Base-by-base conservation (phyloP, 2,329 filamentous ascomycete genomes). In the Scedosporium dehoogii region DNA sequence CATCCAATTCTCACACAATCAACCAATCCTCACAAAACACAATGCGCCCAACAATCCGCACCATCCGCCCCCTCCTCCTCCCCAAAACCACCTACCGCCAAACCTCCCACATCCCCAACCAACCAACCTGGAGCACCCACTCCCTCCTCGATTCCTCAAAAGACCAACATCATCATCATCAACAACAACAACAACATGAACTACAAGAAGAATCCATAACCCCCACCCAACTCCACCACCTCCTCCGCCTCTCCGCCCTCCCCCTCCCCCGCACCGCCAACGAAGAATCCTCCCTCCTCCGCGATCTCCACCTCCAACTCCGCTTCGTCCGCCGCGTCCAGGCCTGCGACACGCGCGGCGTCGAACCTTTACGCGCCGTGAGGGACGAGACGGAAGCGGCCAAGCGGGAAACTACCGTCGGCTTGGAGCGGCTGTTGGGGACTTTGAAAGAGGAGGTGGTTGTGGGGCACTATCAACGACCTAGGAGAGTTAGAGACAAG, bases 321-420 rank as follows among this genome's bases (percentile, higher is more conserved):
- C 88, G 89, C 69, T 99, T 99, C 70, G 92, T 97, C n/a, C 86
- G 85, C 65, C 85, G 91, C 65, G 86, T 97, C 21, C 92, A 96
- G 70, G 78, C 81, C 55, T 56, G 96, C 58, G 83, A 96, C 72
- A 92, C 91, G 0, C 75, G 79, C 0, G 85, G 82, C 3, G 79
- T 97, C 0, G 80, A 85, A 62, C 92, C 94, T 0, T 75, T 99
- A 53, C 81, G 84, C 59, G 87, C 88, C 55, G 88, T 97, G 63
- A 85, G 91, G 61, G 93, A 97, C 72, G 92, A 94, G 76, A 90
- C 89, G 1, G 70, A 75, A 44, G 84, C 85, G 65, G 80, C 81
- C 56, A 85, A 85, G 6, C 71, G 75, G 57, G 85, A 87, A 66
- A 77, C 79, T 61, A 84, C 83, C 4, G 79, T 92, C 59, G 81